These are phyloP conservation scores for Spergularia bocconei DNA, from an alignment of 148 eudicot genomes.

Conservation along the genomic window DNA sequence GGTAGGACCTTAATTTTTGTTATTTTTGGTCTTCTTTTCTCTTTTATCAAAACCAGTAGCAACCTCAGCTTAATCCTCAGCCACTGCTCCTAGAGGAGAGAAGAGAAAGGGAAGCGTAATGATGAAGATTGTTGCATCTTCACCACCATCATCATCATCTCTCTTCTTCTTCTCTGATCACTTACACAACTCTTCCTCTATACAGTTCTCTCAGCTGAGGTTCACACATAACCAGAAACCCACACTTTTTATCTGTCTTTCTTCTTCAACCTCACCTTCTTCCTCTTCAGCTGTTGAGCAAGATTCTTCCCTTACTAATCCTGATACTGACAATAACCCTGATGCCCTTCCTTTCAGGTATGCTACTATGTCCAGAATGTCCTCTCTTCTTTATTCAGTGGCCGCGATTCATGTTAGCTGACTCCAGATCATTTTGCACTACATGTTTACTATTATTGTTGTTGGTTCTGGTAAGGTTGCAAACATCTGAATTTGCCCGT, in stretches of 20 bases:
- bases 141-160: conserved; percentile 7
- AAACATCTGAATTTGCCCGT: too few species aligned
- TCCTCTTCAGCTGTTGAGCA: conserved; percentile 27
- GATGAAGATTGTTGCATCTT: conserved; percentile 6
- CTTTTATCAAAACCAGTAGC: neutral
- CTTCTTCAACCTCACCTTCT: conserved; percentile 34
- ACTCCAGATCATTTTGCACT: neutral
- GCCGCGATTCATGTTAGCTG: neutral
- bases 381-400: neutral
- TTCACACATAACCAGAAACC: neutral
- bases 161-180: conserved; percentile 10
- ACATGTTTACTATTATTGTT: too few species aligned
- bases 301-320: conserved; percentile 6
- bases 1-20: conserved; percentile 19
- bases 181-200: neutral
- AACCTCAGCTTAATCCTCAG: conserved; percentile 6
- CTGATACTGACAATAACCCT: conserved; percentile 7
- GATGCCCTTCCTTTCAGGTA: conserved; percentile 41
- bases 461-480: too few species aligned
- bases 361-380: neutral
- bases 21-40: neutral
- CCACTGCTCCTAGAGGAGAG: neutral
- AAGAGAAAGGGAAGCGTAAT: neutral
- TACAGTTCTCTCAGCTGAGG: conserved; percentile 14
- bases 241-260: neutral